phyloP scores from a whole-genome alignment of 495 filamentous ascomycete species.

The Hypoxylon fragiforme region DNA sequence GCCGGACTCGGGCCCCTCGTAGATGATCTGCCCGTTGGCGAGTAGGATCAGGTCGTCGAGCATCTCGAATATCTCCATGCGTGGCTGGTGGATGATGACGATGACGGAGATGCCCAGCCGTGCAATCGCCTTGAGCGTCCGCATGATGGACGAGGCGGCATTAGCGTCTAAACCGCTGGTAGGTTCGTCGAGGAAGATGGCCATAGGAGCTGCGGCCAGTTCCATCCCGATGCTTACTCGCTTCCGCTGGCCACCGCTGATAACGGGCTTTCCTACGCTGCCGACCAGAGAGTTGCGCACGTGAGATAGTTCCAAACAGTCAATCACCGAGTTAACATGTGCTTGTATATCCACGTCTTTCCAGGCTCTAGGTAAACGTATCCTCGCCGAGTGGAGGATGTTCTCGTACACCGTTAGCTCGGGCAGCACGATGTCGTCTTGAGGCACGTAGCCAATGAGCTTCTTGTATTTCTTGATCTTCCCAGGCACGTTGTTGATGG shows the following conservation, averaged over 20 bases:
- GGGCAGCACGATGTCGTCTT: constrained; percentile 54
- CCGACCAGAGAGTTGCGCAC: constrained; percentile 50
- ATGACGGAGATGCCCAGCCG: constrained; percentile 52
- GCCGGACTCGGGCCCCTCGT: constrained; percentile 41
- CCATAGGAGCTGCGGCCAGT: constrained; percentile 65
- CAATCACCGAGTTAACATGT: constrained; percentile 51
- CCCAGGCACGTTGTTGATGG: constrained; percentile 53
- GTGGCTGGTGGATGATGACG: constrained; percentile 51
- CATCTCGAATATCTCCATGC: constrained; percentile 53
- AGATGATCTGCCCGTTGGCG: constrained; percentile 49
- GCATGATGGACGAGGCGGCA: constrained; percentile 63
- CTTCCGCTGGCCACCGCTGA: constrained; percentile 55
- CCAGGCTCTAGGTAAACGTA: constrained; percentile 51
- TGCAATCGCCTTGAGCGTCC: constrained; percentile 48
- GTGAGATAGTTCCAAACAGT: constrained; percentile 49
- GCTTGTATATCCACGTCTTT: constrained; percentile 40
- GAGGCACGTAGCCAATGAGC: constrained; percentile 60
- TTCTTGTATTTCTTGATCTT: constrained; percentile 54
- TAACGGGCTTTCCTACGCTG: constrained; percentile 47
- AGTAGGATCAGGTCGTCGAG: constrained; percentile 52
- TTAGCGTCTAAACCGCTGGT: constrained; percentile 68
- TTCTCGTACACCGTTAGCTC: constrained; percentile 58
- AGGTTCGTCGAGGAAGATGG: constrained; percentile 68
- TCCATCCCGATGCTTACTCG: constrained; percentile 61
- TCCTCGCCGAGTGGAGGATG: constrained; percentile 56